Evolutionary conservation across 2,329 filamentous ascomycete genomes (phyloP), one percentile per base, ranked within the genome.

Genomic region (Bipolaris gigantea): DNA sequence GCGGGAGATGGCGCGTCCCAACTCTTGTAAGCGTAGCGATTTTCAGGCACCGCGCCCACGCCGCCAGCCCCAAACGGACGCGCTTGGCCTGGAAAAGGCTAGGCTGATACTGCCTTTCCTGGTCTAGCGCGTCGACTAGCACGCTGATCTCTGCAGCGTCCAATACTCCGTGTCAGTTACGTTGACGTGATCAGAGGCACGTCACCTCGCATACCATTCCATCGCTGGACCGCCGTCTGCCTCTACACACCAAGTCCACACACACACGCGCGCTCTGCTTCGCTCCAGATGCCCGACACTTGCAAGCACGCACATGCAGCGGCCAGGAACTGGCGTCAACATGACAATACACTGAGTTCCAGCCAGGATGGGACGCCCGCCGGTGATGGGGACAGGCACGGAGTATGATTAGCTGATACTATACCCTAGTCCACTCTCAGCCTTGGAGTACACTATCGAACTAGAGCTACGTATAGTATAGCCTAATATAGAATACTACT

Each of bases 1-100:
- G 21, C 53, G 50, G 53, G 48, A 55, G 48, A 52, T 55, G 39
- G 48, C 21, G 39, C 32, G 41, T 44, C 41, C 16, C 25, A 41
- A 42, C 50, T 42, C 50, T 48, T 41, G 35, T 30, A 54, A 54
- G n/a, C 34, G 52, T 33, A n/a, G 16, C 50, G 39, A 35, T 30
- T 11, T n/a, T 4, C 52, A 55, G 41, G 52, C 41, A 55, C 52
- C 47, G 41, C 32, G 50, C 41, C 47, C 35, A 23, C 52, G 39
- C 47, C 27, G 10, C 5, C n/a, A 15, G 23, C 32, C 36, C 13
- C 23, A 19, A 41, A 30, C 15, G 52, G 48, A n/a, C 23, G 23
- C 21, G n/a, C 41, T 41, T 41, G 41, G 34, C 36, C 21, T 5
- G 6, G 15, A 38, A 38, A 13, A 34, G 18, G 36, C 41, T 40